Base-by-base conservation (phyloP, 805 yeast species). In the Dipodascopsis uninucleata region DNA sequence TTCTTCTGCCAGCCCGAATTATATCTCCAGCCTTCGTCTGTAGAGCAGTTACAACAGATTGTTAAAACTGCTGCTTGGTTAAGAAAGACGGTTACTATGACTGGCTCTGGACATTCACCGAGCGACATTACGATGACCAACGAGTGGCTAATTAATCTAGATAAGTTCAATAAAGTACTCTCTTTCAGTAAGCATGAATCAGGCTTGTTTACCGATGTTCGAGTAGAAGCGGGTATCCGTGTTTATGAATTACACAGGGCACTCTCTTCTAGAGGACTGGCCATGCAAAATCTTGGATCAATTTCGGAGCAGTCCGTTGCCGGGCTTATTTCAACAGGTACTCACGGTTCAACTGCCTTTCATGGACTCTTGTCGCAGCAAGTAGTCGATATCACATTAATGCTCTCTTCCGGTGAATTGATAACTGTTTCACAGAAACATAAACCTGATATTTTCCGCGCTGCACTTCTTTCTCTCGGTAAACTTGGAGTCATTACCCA, bases 41-140 rank as follows among this genome's bases (percentile, higher is more conserved):
- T 84, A 4, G 85, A 78, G n/a, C 85, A 89, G 56, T 79, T 90
- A 39, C 71, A 71, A 45, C 71, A 67, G 16, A 71, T 90, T 43
- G 86, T 90, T 24, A 70, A 74, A 28, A 70, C 71, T 45, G 97
- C 97, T 3, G 69, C 75, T 36, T 59, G 66, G 36, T 61, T 69
- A 20, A 68, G 72, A 16, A 82, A 79, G 55, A 84, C 95, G 14
- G 67, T 90, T 43, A 81, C 85, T 73, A 78, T 85, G 1, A 89
- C 85, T 6, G 98, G 98, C 0, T 79, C 95, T 0, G 96, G 96
- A 25, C 97, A 93, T 62, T 88, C 97, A 5, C 98, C 98, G 0
- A 83, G 94, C 33, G 89, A 81, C 60, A 67, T 93, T 67, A 86
- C 96, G 41, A 81, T 88, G 82, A 84, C 95, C 3, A 67, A 71